Conservation (phyloP, 2,329 filamentous ascomycete species). For the Hortaea sp. region DNA sequence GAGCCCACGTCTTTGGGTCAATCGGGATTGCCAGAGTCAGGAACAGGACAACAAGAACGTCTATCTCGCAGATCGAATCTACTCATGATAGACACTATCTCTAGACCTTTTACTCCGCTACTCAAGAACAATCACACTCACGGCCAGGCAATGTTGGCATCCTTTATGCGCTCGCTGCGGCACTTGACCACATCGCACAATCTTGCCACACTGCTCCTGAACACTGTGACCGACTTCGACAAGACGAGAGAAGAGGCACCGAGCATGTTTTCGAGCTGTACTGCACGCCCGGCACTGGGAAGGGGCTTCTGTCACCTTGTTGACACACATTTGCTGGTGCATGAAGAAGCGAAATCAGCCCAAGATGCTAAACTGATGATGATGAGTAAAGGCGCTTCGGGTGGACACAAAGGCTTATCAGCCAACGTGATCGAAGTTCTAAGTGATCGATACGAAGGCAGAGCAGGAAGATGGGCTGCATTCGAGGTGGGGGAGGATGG, state of each 20-base stretch:
- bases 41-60: background rate
- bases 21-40: too few relatives aligned
- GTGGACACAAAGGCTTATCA: slow-evolving; percentile 3
- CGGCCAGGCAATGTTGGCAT: slow-evolving; percentile 31
- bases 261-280: slow-evolving; percentile 33
- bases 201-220: slow-evolving; percentile 33
- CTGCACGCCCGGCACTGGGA: slow-evolving; percentile 28
- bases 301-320: slow-evolving; percentile 26
- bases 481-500: slow-evolving; percentile 11
- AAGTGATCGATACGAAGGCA: slow-evolving; percentile 28
- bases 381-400: background rate
- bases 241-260: slow-evolving; percentile 16
- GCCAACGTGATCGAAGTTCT: slow-evolving; percentile 36
- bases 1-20: background rate
- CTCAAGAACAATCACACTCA: slow-evolving; percentile 20
- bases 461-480: slow-evolving; percentile 30
- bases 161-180: slow-evolving; percentile 32
- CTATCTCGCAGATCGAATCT: slow-evolving; percentile 3
- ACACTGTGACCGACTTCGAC: slow-evolving; percentile 17
- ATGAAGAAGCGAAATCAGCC: slow-evolving; percentile 24
- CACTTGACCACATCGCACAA: slow-evolving; percentile 28
- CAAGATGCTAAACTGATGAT: slow-evolving; percentile 27
- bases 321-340: slow-evolving; percentile 34
- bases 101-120: slow-evolving; percentile 16
- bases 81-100: slow-evolving; percentile 20